Percentiles rank a stretch among this genome's conserved stretches.
Evolutionary conservation across 257 asterid genomes (phyloP).

Genomic region (Solanum appendiculatum): DNA sequence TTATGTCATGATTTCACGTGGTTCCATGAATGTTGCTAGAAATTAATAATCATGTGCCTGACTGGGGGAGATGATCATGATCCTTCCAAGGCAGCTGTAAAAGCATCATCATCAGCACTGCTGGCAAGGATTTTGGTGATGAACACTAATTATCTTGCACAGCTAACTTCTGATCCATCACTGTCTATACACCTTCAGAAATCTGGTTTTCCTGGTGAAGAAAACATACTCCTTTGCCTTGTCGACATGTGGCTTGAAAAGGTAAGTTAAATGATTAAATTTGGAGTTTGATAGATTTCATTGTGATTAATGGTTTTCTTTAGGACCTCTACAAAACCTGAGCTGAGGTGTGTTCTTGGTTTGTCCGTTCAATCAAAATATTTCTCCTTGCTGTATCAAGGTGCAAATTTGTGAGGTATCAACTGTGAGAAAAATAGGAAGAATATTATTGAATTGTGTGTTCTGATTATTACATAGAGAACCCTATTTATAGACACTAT

Average conservation of each 20-base stretch:
- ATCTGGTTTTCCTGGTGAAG: conserved; percentile 70
- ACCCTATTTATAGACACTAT: too few relatives aligned
- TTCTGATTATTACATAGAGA: too few relatives aligned
- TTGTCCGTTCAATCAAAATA: background rate
- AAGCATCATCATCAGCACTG: conserved; percentile 75
- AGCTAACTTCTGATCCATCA: conserved; percentile 71
- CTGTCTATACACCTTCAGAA: conserved; percentile 57
- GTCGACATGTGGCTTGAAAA: conserved; percentile 95
- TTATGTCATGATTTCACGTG: background rate
- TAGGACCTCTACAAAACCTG: background rate
- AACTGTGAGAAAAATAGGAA: too few relatives aligned
- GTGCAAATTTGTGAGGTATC: background rate
- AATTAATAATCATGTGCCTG: conserved; percentile 69
- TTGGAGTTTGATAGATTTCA: background rate
- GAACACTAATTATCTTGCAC: conserved; percentile 85
- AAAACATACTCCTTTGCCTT: conserved; percentile 80
- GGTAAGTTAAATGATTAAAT: conserved; percentile 32
- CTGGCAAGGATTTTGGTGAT: conserved; percentile 89
- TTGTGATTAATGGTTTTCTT: background rate
- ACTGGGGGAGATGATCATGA: conserved; percentile 81
- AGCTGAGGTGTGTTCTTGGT: background rate
- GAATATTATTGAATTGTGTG: too few relatives aligned
- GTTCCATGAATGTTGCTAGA: conserved; percentile 34
- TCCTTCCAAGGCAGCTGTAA: conserved; percentile 78
- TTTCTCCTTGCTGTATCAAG: background rate